Evolutionary conservation across 306 rosid species (phyloP).

Genomic region (Rosa multiflora): DNA sequence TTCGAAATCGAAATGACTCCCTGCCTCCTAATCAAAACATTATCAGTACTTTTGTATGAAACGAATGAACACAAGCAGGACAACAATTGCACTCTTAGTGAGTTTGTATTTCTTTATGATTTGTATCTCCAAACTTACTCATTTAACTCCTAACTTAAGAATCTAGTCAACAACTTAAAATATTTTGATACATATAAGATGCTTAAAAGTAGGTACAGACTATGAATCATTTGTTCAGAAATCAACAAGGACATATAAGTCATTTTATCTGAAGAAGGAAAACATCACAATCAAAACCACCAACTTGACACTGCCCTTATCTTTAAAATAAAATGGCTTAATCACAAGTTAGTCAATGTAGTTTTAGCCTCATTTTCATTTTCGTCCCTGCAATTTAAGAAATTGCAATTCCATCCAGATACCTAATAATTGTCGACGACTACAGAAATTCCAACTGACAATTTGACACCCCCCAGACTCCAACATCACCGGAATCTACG

Average conservation of each 20-base stretch:
- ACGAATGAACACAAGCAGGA: background rate
- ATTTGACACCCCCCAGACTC: background rate
- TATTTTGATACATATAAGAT: background rate
- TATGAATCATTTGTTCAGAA: background rate
- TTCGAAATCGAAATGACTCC: constrained; percentile 66
- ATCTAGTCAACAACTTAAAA: no score
- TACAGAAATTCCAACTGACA: background rate
- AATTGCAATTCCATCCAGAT: background rate
- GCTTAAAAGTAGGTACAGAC: background rate
- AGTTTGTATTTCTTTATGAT: no score
- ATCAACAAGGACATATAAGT: background rate
- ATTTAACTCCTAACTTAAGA: no score
- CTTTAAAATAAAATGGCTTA: background rate
- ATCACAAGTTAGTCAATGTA: background rate
- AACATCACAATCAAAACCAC: background rate
- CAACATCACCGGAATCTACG: background rate
- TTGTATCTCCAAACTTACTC: no score
- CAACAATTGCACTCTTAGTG: background rate
- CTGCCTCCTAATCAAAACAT: constrained; percentile 46
- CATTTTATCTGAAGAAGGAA: constrained; percentile 13
- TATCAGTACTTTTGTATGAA: background rate
- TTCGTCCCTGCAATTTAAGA: background rate
- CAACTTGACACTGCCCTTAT: background rate
- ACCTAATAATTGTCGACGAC: background rate
- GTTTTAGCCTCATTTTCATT: background rate